Evolutionary conservation across 805 yeast genomes (phyloP).

Genomic region (Cyberlindnera lachancei): DNA sequence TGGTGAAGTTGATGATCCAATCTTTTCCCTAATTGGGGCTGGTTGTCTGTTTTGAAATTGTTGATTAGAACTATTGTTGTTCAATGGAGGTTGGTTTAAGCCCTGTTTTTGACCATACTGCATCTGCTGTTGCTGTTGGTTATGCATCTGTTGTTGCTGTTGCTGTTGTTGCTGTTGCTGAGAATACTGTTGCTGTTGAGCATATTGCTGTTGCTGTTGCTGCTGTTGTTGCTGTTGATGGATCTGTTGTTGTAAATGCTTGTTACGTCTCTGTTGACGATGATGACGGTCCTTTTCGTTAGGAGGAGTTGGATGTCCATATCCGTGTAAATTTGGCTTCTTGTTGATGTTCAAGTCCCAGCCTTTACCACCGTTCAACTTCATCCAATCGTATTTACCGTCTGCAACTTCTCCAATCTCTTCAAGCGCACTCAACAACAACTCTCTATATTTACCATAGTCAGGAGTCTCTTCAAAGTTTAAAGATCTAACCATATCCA

Average conservation of each 20-base stretch:
- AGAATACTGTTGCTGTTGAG: conserved; percentile 13
- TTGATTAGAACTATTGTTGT: conserved; percentile 11
- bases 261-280: conserved; percentile 23
- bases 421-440: conserved; percentile 52
- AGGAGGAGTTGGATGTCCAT: conserved; percentile 62
- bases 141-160: conserved; percentile 7
- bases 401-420: conserved; percentile 55
- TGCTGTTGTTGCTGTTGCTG: conserved; percentile 6
- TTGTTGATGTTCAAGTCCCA: conserved; percentile 74
- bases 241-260: conserved; percentile 23
- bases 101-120: conserved; percentile 16
- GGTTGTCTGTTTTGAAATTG: conserved; percentile 25
- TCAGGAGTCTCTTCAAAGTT: conserved; percentile 79
- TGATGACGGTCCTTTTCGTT: conserved; percentile 23
- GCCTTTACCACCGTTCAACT: conserved; percentile 69
- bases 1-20: conserved; percentile 16
- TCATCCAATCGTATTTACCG: conserved; percentile 77
- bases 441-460: conserved; percentile 55
- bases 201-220: conserved; percentile 12
- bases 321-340: conserved; percentile 76
- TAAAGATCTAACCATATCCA: conserved; percentile 58
- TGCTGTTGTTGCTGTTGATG: conserved; percentile 15
- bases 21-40: conserved; percentile 24
- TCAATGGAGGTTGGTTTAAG: conserved; percentile 6
- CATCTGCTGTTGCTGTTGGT: conserved; percentile 8